phyloP scores from a whole-genome alignment of 257 asterid genomes.

The Solanum stenotomum region DNA sequence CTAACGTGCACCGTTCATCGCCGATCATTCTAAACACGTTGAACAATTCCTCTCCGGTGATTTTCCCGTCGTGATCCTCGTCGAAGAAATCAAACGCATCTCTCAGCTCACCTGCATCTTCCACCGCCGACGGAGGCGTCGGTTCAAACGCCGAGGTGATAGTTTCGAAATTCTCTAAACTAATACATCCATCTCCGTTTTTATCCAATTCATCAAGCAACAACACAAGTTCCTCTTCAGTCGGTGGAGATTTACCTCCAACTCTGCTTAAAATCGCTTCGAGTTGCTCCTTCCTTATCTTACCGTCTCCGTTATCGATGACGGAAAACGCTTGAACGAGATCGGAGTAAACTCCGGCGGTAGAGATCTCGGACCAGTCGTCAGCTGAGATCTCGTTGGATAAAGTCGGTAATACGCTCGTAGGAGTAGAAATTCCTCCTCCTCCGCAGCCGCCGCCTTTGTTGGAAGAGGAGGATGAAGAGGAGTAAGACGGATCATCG shows the following conservation, averaged over 20 bases:
- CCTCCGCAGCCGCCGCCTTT: not conserved
- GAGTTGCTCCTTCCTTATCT: constrained; percentile 43
- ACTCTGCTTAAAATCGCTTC: constrained; percentile 37
- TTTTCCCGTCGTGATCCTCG: constrained; percentile 69
- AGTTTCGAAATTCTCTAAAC: constrained; percentile 38
- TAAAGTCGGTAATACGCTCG: constrained; percentile 52
- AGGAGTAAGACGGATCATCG: constrained; percentile 19
- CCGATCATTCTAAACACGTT: constrained; percentile 54
- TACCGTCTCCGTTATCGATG: constrained; percentile 74
- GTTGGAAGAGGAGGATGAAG: not conserved
- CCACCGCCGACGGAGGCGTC: constrained; percentile 5
- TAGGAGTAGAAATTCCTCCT: constrained; percentile 41
- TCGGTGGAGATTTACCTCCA: constrained; percentile 47
- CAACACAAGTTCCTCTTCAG: constrained; percentile 32
- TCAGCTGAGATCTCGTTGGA: constrained; percentile 24
- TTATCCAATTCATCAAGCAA: constrained; percentile 57
- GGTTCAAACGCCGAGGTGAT: constrained; percentile 56
- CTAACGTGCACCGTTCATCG: constrained; percentile 64
- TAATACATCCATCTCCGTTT: constrained; percentile 71
- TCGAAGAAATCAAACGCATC: constrained; percentile 73
- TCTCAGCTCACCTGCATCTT: constrained; percentile 37
- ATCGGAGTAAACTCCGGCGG: constrained; percentile 22
- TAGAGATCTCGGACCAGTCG: constrained; percentile 33
- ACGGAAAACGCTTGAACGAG: constrained; percentile 54
- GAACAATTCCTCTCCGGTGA: constrained; percentile 72